A percentile compares a stretch with the other conserved stretches of the same genome.
Evolutionary conservation across 495 filamentous ascomycete species (phyloP).

Genomic region (Pseudoneurospora amorphoporcata): DNA sequence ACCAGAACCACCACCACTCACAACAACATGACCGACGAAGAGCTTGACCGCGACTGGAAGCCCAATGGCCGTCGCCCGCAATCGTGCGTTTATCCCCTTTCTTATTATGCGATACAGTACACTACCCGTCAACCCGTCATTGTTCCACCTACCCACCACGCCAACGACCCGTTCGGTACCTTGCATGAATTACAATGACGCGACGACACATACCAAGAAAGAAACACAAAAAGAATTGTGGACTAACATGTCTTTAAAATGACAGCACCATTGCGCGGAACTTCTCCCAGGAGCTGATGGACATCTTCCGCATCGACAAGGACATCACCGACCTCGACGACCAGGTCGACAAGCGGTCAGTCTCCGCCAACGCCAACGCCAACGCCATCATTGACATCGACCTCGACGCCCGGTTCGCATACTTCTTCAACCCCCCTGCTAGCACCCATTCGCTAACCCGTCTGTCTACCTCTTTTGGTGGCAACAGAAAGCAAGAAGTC

Average conservation of each 20-base stretch:
- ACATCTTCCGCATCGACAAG: constrained; percentile 78
- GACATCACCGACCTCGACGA: constrained; percentile 65
- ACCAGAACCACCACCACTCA: constrained; percentile 7
- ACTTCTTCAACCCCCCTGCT: background rate
- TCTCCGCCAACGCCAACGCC: constrained; percentile 9
- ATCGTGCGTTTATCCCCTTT: constrained; percentile 50
- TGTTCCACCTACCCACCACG: background rate
- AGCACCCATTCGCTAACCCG: constrained; percentile 5
- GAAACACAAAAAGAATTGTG: background rate
- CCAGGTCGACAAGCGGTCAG: constrained; percentile 78
- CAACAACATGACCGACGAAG: constrained; percentile 45
- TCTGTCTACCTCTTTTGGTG: background rate
- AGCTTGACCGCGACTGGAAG: constrained; percentile 65
- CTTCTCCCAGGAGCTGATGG: constrained; percentile 78
- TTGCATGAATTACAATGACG: background rate
- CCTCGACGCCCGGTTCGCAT: background rate
- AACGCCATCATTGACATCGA: background rate
- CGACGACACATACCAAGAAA: background rate
- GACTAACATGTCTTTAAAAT: constrained; percentile 7
- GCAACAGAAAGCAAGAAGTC: constrained; percentile 56
- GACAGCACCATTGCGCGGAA: constrained; percentile 73
- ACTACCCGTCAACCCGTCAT: background rate
- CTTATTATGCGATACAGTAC: background rate
- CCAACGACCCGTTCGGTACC: background rate
- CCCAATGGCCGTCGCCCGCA: constrained; percentile 63